Base-by-base conservation (phyloP, 2,329 filamentous ascomycete species). In the Escovopsis sp. region DNA sequence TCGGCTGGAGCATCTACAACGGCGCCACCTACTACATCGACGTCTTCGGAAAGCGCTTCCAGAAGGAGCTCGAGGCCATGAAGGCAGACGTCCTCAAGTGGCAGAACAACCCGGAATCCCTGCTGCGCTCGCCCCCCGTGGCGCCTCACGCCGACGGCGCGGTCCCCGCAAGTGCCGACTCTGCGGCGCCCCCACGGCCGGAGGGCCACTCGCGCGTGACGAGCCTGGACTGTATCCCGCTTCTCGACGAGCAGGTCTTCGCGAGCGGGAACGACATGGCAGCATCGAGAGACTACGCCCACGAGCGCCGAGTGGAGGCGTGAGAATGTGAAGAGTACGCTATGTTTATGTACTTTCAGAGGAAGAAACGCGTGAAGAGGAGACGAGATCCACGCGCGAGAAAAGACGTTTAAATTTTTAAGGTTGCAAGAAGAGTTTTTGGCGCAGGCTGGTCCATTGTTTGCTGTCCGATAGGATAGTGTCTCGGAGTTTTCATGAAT, bases 21-120 rank as follows among this genome's bases (percentile, higher is more conserved):
- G 91, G 91, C 30, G 86, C 91, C 15, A 96, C 88, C 1, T 98
- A 84, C 62, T 98, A 98, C 63, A 96, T 98, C 55, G 91, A 98
- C 54, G 85, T 96, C 2, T 98, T 96, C 59, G 91, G 93, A 42
- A 94, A 85, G 54, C 78, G 88, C 3, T 96, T 98, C 69, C 86
- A 98, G 67, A 94, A 89, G 57, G 91, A 98, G 61, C 70, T 98
- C 11, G 88, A 98, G 58, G 74, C 81, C 41, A 74, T 98, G 65
- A 88, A 83, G 63, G 77, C 77, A 43, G 91, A 98, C 56, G 87
- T 98, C 8, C 75, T 80, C 38, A 89, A 86, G 59, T 93, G 86
- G 85, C 87, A 94, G 60, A 70, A 67, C 47, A 72, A 65, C 30
- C 70, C 75, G 1, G 73, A 77, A 12, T 51, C 68, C 10, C 51